Evolutionary conservation across 192 early-diverging fungal species (phyloP).

Genomic region (Coemansia sp.): DNA sequence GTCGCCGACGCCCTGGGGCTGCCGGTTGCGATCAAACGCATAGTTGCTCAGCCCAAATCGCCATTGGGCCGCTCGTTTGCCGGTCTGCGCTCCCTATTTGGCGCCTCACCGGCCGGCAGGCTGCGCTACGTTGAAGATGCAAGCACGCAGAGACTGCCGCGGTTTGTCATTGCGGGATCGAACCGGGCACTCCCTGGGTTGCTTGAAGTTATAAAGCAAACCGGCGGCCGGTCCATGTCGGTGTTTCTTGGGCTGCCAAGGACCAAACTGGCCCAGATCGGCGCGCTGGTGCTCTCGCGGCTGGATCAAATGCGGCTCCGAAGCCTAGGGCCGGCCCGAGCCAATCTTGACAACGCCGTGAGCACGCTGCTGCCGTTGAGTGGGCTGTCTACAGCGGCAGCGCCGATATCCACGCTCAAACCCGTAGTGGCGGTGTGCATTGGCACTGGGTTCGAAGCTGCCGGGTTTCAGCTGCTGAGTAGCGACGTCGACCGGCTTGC

Average conservation of each 20-base stretch:
- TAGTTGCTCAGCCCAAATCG: not conserved
- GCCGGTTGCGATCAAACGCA: conserved; percentile 16
- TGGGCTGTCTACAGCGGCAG: conserved; percentile 7
- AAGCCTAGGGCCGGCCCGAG: conserved; percentile 32
- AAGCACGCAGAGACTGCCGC: conserved; percentile 13
- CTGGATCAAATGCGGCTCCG: conserved; percentile 44
- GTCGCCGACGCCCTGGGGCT: conserved; percentile 24
- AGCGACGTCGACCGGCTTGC: conserved; percentile 23
- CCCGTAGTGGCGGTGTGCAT: conserved; percentile 34
- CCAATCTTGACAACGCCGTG: conserved; percentile 36
- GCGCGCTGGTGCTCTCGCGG: conserved; percentile 31
- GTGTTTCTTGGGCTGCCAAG: conserved; percentile 33
- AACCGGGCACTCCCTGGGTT: conserved; percentile 21
- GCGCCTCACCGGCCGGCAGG: not conserved
- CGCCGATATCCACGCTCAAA: not conserved
- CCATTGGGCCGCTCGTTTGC: conserved; percentile 2
- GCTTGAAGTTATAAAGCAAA: conserved; percentile 21
- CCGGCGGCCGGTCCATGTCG: conserved; percentile 7
- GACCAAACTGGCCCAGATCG: conserved; percentile 24
- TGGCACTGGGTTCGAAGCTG: conserved; percentile 32
- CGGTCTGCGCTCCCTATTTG: conserved; percentile 5
- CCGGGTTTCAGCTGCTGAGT: conserved; percentile 28
- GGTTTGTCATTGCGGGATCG: conserved; percentile 32
- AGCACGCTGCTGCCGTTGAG: conserved; percentile 38
- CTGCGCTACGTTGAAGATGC: conserved; percentile 10